Evolutionary conservation across 176 grass and related monocot genomes (phyloP).

Genomic region (Urochloa ruziziensis): DNA sequence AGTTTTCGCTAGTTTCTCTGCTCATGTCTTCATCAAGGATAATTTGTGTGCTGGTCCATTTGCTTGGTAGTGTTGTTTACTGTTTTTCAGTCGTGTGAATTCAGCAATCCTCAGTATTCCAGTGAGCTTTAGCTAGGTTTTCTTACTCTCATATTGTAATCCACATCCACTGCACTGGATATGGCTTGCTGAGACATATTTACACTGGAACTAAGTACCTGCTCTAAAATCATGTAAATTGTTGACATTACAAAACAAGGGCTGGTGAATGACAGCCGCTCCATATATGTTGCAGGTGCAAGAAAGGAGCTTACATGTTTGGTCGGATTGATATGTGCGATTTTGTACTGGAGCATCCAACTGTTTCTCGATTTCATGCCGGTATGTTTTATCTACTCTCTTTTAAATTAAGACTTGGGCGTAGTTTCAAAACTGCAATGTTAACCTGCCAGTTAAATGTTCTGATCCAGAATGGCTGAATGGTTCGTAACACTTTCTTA

Average conservation of each 20-base stretch:
- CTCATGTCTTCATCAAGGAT: not conserved
- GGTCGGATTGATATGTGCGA: conserved; percentile 83
- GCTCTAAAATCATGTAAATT: not conserved
- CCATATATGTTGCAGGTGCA: conserved; percentile 46
- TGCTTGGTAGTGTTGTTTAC: not conserved
- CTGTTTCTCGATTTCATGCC: conserved; percentile 83
- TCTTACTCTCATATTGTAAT: not conserved
- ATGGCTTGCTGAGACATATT: not conserved
- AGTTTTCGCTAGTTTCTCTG: not conserved
- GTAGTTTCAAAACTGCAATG: not conserved
- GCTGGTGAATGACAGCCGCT: conserved; percentile 6
- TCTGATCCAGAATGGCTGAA: not conserved
- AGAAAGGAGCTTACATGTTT: conserved; percentile 97
- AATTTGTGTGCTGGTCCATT: not conserved
- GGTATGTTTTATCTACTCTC: conserved; percentile 37
- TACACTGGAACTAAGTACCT: not conserved
- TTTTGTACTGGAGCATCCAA: conserved; percentile 83
- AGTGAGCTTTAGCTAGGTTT: not conserved
- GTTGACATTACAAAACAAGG: not conserved
- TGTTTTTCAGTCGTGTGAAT: not conserved
- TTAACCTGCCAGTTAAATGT: not conserved
- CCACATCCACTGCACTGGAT: not conserved
- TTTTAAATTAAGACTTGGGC: conserved; percentile 4
- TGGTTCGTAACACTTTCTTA: not conserved
- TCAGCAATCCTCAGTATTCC: not conserved